These are phyloP conservation scores for Pythium monospermum DNA, from an alignment of 352 stramenopile genomes.

Conservation along the genomic window DNA sequence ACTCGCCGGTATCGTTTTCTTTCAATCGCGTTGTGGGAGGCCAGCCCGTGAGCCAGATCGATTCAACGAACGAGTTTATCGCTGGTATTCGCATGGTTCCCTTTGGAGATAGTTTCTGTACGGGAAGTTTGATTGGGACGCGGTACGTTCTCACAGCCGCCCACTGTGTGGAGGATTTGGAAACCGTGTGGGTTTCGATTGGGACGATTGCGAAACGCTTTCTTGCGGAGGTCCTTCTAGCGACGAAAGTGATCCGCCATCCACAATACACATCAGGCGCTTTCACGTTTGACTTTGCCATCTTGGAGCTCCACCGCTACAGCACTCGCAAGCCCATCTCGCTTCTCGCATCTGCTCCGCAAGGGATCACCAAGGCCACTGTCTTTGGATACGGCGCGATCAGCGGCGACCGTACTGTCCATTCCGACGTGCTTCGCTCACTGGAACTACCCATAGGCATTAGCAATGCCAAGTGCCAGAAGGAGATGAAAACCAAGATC, in stretches of 20 bases:
- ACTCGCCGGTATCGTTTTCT: neutral
- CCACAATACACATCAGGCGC: neutral
- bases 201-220: neutral
- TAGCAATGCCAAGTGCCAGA: too few relatives aligned
- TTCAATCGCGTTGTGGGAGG: neutral
- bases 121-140: neutral
- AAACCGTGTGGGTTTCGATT: neutral
- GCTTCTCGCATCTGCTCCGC: too few relatives aligned
- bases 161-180: neutral
- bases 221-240: neutral
- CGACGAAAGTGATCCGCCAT: neutral
- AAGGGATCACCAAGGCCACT: too few relatives aligned
- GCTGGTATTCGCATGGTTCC: neutral
- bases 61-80: neutral
- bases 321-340: neutral
- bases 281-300: constrained; percentile 6
- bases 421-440: too few relatives aligned
- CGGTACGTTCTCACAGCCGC: neutral
- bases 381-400: too few relatives aligned
- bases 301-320: constrained; percentile 5
- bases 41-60: neutral
- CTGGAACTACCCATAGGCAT: too few relatives aligned
- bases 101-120: neutral
- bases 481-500: too few relatives aligned
- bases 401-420: too few relatives aligned